Evolutionary conservation across 176 grass and related monocot species (phyloP).

Genomic region (Oryza rufipogon): DNA sequence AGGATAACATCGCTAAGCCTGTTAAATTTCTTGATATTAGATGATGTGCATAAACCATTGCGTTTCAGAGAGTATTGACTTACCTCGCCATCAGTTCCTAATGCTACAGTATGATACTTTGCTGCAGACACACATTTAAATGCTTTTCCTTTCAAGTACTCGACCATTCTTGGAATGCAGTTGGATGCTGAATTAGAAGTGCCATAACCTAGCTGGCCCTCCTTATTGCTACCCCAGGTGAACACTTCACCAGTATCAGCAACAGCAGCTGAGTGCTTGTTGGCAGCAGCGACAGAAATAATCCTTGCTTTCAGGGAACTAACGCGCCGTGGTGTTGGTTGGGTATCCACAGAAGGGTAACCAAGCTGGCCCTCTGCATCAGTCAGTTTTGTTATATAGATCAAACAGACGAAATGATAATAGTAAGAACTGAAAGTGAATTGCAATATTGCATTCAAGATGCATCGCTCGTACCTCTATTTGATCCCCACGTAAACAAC

Average conservation of each 20-base stretch:
- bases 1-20: constrained; percentile 2
- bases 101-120: constrained; percentile 88
- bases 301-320: constrained; percentile 78
- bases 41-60: constrained; percentile 12
- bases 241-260: constrained; percentile 85
- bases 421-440: constrained; percentile 15
- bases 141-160: constrained; percentile 94
- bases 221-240: constrained; percentile 98
- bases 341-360: constrained; percentile 97
- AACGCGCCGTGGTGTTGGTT: constrained; percentile 86
- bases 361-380: constrained; percentile 96
- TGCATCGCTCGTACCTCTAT: constrained; percentile 78
- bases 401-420: constrained; percentile 32
- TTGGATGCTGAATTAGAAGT: constrained; percentile 99
- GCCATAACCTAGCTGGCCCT: constrained; percentile 98
- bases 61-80: constrained; percentile 27
- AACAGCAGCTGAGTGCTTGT: constrained; percentile 92
- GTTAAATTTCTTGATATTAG: constrained; percentile 31
- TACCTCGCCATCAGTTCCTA: constrained; percentile 93
- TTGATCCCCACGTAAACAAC: constrained; percentile 99
- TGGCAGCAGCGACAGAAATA: constrained; percentile 89
- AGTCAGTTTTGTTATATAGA: constrained; percentile 42
- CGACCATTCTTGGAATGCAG: constrained; percentile 91
- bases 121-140: constrained; percentile 81
- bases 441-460: constrained; percentile 33